Base-by-base conservation (phyloP, 2,329 filamentous ascomycete species). In the Alternaria gaisen region DNA sequence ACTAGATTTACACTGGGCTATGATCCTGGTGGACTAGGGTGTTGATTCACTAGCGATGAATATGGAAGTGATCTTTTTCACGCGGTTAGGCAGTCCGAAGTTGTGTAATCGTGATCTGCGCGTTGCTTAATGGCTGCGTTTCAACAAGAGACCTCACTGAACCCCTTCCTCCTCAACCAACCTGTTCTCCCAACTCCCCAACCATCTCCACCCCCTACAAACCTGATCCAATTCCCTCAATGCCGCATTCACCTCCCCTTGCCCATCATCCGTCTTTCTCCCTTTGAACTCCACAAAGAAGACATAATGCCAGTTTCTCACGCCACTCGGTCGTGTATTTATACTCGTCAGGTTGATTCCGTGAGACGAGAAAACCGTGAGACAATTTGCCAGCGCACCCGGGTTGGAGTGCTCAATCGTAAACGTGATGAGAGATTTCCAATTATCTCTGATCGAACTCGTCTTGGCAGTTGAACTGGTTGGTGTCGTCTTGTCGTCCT, bases 201-300 rank as follows among this genome's bases (percentile, higher is more conserved):
- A 75, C 88, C 89, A 91, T 72, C 89, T 84, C 82, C 85, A 90
- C 47, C 80, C 83, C 76, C 86, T 81, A n/a, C 88, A 87, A 64
- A 88, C 85, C 30, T 75, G 76, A 1, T 80, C 80, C 66, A 93
- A 82, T 65, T 85, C 85, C 52, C 80, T 81, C 74, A 94, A 77
- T 26, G 88, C 90, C 22, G 79, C 80, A 60, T 86, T 83, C 62
- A 83, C 82, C 4, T 84, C 85, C 2, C 84, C 0, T 87, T 87
- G 12, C 92, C 83, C 82, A 69, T 56, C 63, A 0, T 43, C 44
- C 3, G n/a, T 26, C 83, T 80, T 81, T 75, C 87, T 85, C 1
- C 91, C 90, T 76, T 91, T 87, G 71, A 97, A 93, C 82, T 98
- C 94, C 30, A 97, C 89, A 75, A 98, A 94, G 81, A 98, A 97